phyloP scores from a whole-genome alignment of 2,329 filamentous ascomycete genomes.

The Colletotrichum echinochloae region DNA sequence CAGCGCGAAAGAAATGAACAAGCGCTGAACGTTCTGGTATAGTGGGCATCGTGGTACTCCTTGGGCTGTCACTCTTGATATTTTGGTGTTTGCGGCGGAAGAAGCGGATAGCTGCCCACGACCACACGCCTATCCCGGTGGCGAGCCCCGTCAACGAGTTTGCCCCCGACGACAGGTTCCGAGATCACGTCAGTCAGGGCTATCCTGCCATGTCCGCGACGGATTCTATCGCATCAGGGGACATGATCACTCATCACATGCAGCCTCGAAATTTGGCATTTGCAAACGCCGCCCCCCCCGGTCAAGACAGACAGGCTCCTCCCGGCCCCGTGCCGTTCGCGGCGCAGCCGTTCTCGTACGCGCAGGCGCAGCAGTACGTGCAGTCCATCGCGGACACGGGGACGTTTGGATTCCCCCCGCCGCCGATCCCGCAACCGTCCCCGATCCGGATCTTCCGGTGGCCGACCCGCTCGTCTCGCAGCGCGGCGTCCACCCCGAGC shows the following conservation, averaged over 20 bases:
- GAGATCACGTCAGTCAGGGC: neutral
- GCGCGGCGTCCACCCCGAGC: slow-evolving; percentile 11
- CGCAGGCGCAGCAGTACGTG: slow-evolving; percentile 36
- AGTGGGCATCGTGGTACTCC: slow-evolving; percentile 31
- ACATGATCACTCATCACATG: slow-evolving; percentile 11
- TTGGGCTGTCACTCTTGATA: slow-evolving; percentile 29
- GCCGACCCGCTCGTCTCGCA: slow-evolving; percentile 37
- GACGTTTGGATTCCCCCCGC: slow-evolving; percentile 7
- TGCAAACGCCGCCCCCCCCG: neutral
- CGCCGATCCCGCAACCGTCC: slow-evolving; percentile 25
- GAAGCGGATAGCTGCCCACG: neutral
- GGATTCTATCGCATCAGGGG: neutral
- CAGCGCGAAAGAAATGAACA: neutral
- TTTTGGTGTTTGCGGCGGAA: slow-evolving; percentile 34
- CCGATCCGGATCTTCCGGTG: slow-evolving; percentile 39
- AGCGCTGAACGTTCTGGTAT: neutral
- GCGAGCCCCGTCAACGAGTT: slow-evolving; percentile 13
- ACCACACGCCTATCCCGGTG: slow-evolving; percentile 14
- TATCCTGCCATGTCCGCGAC: slow-evolving; percentile 3
- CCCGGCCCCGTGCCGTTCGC: slow-evolving; percentile 9
- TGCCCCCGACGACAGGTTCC: neutral
- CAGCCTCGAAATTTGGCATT: neutral
- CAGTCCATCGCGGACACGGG: slow-evolving; percentile 27
- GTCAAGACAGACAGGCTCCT: neutral
- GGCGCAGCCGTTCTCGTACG: slow-evolving; percentile 30